Conservation (phyloP, 2,329 filamentous ascomycete genomes). For the Aspergillus floridensis region DNA sequence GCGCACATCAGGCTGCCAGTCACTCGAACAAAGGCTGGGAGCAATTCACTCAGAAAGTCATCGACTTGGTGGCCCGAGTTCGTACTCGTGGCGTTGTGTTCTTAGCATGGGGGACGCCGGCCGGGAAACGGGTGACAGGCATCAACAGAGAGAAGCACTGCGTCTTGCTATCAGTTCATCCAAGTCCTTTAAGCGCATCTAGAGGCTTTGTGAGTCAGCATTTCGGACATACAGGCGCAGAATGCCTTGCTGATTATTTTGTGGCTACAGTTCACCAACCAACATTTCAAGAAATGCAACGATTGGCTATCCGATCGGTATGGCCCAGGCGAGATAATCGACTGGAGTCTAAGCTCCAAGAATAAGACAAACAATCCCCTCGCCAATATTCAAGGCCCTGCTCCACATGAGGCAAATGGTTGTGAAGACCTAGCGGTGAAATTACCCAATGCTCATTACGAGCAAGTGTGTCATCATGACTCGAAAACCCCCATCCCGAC, state of each 20-base stretch:
- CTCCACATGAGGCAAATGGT: conserved; percentile 22
- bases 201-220: conserved; percentile 66
- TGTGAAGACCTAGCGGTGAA: background rate
- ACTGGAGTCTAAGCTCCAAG: conserved; percentile 67
- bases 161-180: conserved; percentile 84
- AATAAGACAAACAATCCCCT: conserved; percentile 16
- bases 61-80: conserved; percentile 78
- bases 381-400: conserved; percentile 14
- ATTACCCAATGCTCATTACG: conserved; percentile 14
- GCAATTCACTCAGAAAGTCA: conserved; percentile 83
- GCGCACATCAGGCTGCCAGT: conserved; percentile 80
- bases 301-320: conserved; percentile 75
- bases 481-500: conserved; percentile 12
- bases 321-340: conserved; percentile 74
- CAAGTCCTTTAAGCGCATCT: conserved; percentile 83
- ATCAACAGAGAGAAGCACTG: conserved; percentile 73
- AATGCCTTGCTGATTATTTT: background rate
- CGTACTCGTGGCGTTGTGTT: conserved; percentile 84
- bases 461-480: conserved; percentile 6
- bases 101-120: conserved; percentile 87
- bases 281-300: conserved; percentile 50
- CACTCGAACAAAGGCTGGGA: conserved; percentile 92
- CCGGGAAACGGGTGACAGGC: conserved; percentile 72
- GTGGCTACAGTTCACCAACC: conserved; percentile 40
- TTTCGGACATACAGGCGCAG: background rate